Base-by-base conservation (phyloP, 2,329 filamentous ascomycete species). In the Cadophora malorum region DNA sequence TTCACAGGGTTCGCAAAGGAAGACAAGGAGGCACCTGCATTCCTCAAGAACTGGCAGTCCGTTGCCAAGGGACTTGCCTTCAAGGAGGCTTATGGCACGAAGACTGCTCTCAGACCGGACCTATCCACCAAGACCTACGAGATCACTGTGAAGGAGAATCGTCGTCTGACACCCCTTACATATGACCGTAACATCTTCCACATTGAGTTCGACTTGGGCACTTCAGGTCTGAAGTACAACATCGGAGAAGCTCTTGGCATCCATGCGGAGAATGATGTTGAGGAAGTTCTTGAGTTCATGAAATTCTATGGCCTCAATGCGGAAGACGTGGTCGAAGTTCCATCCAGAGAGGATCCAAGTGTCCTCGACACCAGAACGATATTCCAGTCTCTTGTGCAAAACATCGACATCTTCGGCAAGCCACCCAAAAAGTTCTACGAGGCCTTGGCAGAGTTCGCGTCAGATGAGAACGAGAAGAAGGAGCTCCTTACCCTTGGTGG, bases 131-230 rank as follows among this genome's bases (percentile, higher is more conserved):
- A 95, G 86, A 98, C 95, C 1, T 90, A 87, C 76, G 92, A 93
- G 52, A 91, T 97, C 64, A 91, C 89, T 65, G 94, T 99, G 80
- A 93, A 96, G 84, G 96, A 98, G 84, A 97, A 97, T 83, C 92
- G 96, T 70, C 90, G 96, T 71, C 87, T 99, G 65, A 99, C 96
- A 0, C 96, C 96, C 3, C 76, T 81, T 28, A 91, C 90, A 38
- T 99, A 99, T 78, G 94, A 98, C 80, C 93, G 96, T 75, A 97
- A 99, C 85, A 98, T 99, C 81, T 99, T 99, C 90, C 96, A 99
- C 83, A 98, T 99, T 71, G 96, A 99, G 81, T 99, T 99, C 76
- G 96, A 98, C 78, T 88, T 99, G 28, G 95, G 95, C 69, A 82
- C 90, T 76, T 97, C 95, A 41, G 95, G 94, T 49, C 88, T 99